Conservation (phyloP, 2,329 filamentous ascomycete species). For the Fusarium musae region DNA sequence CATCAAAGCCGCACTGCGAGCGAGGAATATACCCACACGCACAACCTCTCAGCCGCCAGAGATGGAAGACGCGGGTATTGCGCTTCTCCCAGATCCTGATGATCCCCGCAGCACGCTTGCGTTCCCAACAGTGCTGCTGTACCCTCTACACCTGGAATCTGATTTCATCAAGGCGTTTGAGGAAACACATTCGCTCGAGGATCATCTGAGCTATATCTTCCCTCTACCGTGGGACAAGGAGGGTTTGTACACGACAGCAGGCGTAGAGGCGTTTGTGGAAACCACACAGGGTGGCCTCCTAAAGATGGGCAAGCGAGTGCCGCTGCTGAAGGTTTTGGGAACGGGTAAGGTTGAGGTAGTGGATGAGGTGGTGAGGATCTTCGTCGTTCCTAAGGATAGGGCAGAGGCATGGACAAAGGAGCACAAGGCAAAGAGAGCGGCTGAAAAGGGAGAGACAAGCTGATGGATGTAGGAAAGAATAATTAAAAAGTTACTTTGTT, state of each 20-base stretch:
- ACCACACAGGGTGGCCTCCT: slow-evolving; percentile 82
- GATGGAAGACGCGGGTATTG: slow-evolving; percentile 83
- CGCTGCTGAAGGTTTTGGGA: slow-evolving; percentile 77
- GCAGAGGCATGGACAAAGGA: slow-evolving; percentile 82
- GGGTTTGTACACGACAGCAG: slow-evolving; percentile 70
- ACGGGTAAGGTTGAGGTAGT: slow-evolving; percentile 86
- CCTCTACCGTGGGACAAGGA: slow-evolving; percentile 86
- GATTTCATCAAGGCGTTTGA: slow-evolving; percentile 92
- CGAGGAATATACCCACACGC: slow-evolving; percentile 76
- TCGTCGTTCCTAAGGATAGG: slow-evolving; percentile 79
- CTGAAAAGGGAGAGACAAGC: slow-evolving; percentile 51
- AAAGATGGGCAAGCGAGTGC: slow-evolving; percentile 88
- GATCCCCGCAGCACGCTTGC: slow-evolving; percentile 77
- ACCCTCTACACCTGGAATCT: slow-evolving; percentile 82
- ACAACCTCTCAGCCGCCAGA: slow-evolving; percentile 79
- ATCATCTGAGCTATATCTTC: slow-evolving; percentile 87
- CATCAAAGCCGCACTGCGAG: slow-evolving; percentile 72
- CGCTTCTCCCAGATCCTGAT: slow-evolving; percentile 76
- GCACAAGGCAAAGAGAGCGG: slow-evolving; percentile 79
- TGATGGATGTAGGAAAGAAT: slow-evolving; percentile 1
- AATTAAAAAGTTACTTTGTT: slow-evolving; percentile 10
- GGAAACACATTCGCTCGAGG: slow-evolving; percentile 78
- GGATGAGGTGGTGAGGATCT: slow-evolving; percentile 85
- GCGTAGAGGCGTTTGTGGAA: slow-evolving; percentile 91
- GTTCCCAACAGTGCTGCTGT: slow-evolving; percentile 86